Evolutionary conservation across 768 basidiomycete genomes (phyloP).

Genomic region (Rhodosporidiobolus odoratus): DNA sequence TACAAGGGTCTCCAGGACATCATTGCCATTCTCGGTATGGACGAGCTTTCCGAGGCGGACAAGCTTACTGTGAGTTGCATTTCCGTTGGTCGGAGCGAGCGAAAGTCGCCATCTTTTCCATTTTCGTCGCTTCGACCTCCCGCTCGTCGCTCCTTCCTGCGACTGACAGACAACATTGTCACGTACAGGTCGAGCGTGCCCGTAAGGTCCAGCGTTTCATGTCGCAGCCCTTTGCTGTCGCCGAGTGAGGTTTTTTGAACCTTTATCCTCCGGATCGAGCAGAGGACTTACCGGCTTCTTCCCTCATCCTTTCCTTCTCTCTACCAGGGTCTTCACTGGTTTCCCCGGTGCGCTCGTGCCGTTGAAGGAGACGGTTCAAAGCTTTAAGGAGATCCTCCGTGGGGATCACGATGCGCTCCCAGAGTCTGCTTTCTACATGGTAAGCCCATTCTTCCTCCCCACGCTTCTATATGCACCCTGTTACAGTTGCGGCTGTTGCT

Average conservation of each 20-base stretch:
- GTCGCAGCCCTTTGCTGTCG: conserved; percentile 99
- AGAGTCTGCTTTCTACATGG: conserved; percentile 97
- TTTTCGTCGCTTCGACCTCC: too few species aligned
- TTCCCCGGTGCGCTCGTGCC: conserved; percentile 95
- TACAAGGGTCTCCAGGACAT: conserved; percentile 68
- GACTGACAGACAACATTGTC: background rate
- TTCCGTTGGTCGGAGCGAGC: background rate
- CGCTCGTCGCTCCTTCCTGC: background rate
- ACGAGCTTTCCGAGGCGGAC: conserved; percentile 99
- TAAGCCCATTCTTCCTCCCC: conserved; percentile 10
- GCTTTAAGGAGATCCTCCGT: conserved; percentile 78
- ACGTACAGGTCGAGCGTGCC: conserved; percentile 65
- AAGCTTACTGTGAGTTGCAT: conserved; percentile 66
- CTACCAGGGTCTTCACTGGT: conserved; percentile 45
- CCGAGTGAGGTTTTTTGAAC: too few species aligned
- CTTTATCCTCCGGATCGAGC: too few species aligned
- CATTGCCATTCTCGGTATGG: conserved; percentile 99
- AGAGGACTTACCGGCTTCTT: conserved; percentile 35
- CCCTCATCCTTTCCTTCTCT: background rate
- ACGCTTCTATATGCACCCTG: background rate
- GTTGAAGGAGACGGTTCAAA: conserved; percentile 77
- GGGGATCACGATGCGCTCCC: conserved; percentile 83
- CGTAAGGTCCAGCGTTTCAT: conserved; percentile 99
- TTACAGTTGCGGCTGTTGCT: background rate
- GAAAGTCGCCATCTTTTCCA: background rate